Base-by-base conservation (phyloP, 805 yeast species). In the Yarrowia yakushimensis region DNA sequence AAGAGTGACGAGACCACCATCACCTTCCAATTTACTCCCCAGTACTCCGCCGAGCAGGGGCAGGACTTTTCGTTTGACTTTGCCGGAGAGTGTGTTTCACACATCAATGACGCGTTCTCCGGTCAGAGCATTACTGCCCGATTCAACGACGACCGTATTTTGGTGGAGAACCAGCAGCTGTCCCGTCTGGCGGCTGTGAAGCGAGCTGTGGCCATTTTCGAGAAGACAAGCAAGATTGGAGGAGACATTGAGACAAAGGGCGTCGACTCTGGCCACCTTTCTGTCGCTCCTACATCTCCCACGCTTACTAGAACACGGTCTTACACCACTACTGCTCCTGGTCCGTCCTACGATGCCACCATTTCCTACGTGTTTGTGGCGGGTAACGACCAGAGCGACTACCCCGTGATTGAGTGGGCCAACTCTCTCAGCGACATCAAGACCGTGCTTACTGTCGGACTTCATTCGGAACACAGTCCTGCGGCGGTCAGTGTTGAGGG, bases 11-110 rank as follows among this genome's bases (percentile, higher is more conserved):
- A 90, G 64, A 85, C 93, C 41, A 84, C 90, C 39, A 78, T 93
- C 45, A 80, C 87, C 63, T 85, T 90, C 69, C 88, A 89, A 67
- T 85, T 96, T 1, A 91, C 88, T 54, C 62, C 52, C 10, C 79
- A 78, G 57, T 84, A 88, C 7, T 48, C 65, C n/a, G 63, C 64
- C 11, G 65, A 57, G 25, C 82, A 81, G 46, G 84, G 82, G 45
- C 76, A 78, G 28, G 90, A 86, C 57, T 82, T 96, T 68, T 84
- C 85, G 60, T 73, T 81, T 30, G 79, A 85, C 50, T 80, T 86
- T 18, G 82, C 90, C 75, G 97, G 97, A 54, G 97, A 91, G 68
- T 81, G 87, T 63, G 85, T 92, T 50, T 85, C 92, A 23, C 91
- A 90, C 72, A 84, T 92, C 63, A 91, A 93, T 73, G 94, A 87